Percentiles rank a stretch among this genome's conserved stretches.
phyloP scores from a whole-genome alignment of 2,329 filamentous ascomycete species.

The Diaporthe caulivora region DNA sequence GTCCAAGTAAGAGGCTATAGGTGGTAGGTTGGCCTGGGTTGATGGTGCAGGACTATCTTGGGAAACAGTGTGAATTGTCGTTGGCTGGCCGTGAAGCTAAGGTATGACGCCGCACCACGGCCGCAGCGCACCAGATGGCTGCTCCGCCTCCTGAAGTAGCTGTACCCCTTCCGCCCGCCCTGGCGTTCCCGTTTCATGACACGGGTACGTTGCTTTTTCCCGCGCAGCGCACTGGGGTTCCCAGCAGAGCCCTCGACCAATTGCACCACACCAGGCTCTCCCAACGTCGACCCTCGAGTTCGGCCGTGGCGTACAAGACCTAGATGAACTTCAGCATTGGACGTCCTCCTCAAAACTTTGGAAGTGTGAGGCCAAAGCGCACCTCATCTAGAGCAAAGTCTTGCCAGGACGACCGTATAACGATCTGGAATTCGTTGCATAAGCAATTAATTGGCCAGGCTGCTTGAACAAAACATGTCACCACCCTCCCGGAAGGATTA shows the following conservation, averaged over 20 bases:
- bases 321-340: neutral
- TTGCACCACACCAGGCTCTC: neutral
- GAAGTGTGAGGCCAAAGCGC: neutral
- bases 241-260: neutral
- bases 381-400: neutral
- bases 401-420: no score
- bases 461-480: neutral
- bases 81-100: slow-evolving; percentile 26
- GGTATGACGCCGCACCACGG: slow-evolving; percentile 38
- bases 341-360: neutral
- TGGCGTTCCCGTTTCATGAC: neutral
- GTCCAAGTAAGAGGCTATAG: neutral
- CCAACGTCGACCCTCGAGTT: slow-evolving; percentile 14
- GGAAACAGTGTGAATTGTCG: slow-evolving; percentile 9
- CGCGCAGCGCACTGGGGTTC: neutral
- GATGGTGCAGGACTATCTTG: slow-evolving; percentile 23
- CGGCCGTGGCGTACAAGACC: neutral
- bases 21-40: slow-evolving; percentile 1
- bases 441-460: neutral
- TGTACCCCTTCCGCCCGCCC: neutral
- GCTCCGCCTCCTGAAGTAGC: slow-evolving; percentile 34
- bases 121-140: slow-evolving; percentile 28
- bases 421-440: no score
- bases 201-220: slow-evolving; percentile 9
- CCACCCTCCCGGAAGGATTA: neutral